These are phyloP conservation scores for Akanthomyces uredinophilus DNA, from an alignment of 2,329 filamentous ascomycete species.

Conservation along the genomic window DNA sequence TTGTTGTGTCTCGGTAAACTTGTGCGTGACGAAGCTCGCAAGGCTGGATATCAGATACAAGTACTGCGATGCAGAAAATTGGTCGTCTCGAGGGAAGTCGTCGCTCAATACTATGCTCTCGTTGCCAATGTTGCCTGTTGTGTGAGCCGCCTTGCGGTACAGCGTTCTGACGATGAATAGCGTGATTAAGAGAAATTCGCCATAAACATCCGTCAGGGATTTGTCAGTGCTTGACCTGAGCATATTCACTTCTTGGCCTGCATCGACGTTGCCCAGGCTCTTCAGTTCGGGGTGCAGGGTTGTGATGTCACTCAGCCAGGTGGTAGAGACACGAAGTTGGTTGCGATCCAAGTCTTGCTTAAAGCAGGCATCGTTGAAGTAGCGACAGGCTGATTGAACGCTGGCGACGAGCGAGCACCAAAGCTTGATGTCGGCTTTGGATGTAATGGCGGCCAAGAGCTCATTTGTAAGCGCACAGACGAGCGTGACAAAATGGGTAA, in stretches of 20 bases:
- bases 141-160: constrained; percentile 36
- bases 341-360: constrained; percentile 21
- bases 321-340: constrained; percentile 17
- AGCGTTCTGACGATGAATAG: constrained; percentile 35
- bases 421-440: constrained; percentile 26
- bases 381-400: constrained; percentile 30
- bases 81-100: constrained; percentile 26
- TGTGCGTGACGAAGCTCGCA: constrained; percentile 32
- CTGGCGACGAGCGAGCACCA: constrained; percentile 36
- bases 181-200: constrained; percentile 36
- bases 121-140: constrained; percentile 20
- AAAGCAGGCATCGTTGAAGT: constrained; percentile 39
- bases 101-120: constrained; percentile 24
- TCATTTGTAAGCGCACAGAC: constrained; percentile 30
- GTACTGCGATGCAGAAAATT: constrained; percentile 29
- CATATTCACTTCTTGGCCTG: background rate
- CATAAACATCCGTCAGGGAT: constrained; percentile 4
- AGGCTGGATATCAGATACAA: constrained; percentile 32
- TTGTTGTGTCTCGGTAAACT: constrained; percentile 35
- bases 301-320: constrained; percentile 24
- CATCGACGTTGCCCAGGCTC: constrained; percentile 15
- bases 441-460: constrained; percentile 32
- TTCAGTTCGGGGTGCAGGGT: constrained; percentile 27
- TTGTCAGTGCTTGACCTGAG: constrained; percentile 18
- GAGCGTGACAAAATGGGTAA: constrained; percentile 39